Evolutionary conservation across 2,329 filamentous ascomycete species (phyloP), one percentile per base, ranked within the genome.

Genomic region (Colletotrichum phormii): DNA sequence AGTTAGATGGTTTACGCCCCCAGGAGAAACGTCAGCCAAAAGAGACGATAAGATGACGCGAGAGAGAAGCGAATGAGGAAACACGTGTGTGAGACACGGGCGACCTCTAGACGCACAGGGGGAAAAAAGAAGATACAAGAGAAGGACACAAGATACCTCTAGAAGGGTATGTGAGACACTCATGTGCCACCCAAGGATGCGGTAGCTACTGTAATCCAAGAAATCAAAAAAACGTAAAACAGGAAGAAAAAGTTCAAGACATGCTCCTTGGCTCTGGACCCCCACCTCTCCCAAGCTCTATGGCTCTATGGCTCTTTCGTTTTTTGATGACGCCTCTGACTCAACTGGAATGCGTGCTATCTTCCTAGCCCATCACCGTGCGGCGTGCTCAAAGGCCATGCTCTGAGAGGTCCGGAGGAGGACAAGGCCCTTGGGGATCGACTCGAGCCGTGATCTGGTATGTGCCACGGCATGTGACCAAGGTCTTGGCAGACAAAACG

Each of bases 101-200:
- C n/a, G 46, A 64, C 62, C 53, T 35, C n/a, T 26, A 37, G 65
- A 42, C 22, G 22, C 58, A 46, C 31, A 24, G n/a, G 42, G 55
- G 55, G 24, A 35, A 11, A 46, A 6, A 29, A 53, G 60, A 49
- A 42, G 26, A 29, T 42, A 59, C 51, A 24, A n/a, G 9, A 58
- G 63, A 65, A 69, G 60, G 54, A 70, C 46, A 55, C 60, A 70
- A 72, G 66, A 64, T 70, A 70, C 66, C 54, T 69, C 26, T 64
- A 70, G 70, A 70, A 60, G 64, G 55, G 49, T 55, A 64, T 61
- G 60, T 63, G 55, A 72, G 70, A 69, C 69, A 72, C 31, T 35
- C 33, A 61, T 29, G 66, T 64, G 35, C 66, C 70, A 64, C 33
- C 60, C 70, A n/a, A 51, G 33, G 66, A 37, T 22, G 60, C 67